Base-by-base conservation (phyloP, 768 basidiomycete genomes). In the Crepidotus variabilis region DNA sequence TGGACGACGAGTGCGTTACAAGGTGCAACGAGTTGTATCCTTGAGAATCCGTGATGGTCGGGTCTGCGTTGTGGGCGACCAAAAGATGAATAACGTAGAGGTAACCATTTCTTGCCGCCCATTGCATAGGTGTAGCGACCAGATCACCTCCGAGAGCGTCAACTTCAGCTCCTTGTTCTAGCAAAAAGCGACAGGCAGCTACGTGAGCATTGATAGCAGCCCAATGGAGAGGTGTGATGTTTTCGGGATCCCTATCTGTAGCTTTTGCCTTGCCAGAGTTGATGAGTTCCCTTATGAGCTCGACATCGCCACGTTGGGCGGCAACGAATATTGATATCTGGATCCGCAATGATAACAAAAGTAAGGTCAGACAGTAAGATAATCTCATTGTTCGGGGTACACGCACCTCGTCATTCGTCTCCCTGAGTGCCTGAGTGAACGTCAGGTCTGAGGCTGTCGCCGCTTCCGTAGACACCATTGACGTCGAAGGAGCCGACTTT, bases 91-190 rank as follows among this genome's bases (percentile, higher is more conserved):
- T 88, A 59, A 98, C 81, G 66, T 97, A 96, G 66, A 98, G 84
- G 73, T 97, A 95, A 20, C 97, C 97, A 67, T 94, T 97, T 54
- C 95, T 85, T 2, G 96, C 94, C 0, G 97, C 97, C 97, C 97
- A 99, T 70, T 98, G 95, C 76, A 98, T 81, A 0, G 97, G 94
- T 1, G 95, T 96, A 1, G 95, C 96, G 24, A 88, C 79, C 24
- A 99, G 82, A 70, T 98, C 96, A 3, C 97, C 97, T 18, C 97
- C 97, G 8, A 90, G 75, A 2, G 93, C 92, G 61, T 99, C 97
- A 18, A 98, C 90, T 54, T 96, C 92, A 0, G 96, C 96, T 20
- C 95, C 96, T 63, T 92, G 86, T 61, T 94, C 92, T 34, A 99
- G 76, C 16, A 99, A 78, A 62, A 87, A 90, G 33, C 88, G 83